A percentile compares a stretch with the other conserved stretches of the same genome.
Evolutionary conservation across 1,284 basidiomycete species (phyloP).

Genomic region (Boletus albobrunnescens): DNA sequence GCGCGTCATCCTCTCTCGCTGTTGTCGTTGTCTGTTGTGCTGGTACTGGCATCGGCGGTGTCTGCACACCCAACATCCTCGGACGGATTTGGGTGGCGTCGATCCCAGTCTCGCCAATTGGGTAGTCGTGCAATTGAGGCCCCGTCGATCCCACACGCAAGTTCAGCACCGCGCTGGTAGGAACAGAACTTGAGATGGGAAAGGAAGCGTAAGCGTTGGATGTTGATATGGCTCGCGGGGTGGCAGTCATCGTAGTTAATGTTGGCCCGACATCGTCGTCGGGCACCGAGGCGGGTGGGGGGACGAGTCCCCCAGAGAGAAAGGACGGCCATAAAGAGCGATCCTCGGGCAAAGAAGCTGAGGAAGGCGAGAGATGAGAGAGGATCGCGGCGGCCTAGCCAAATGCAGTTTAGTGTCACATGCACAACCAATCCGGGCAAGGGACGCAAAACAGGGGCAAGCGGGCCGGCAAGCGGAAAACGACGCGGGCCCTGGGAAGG

Average conservation of each 20-base stretch:
- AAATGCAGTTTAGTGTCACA: slow-evolving; percentile 9
- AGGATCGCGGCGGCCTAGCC: slow-evolving; percentile 88
- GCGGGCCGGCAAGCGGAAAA: background rate
- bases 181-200: slow-evolving; percentile 43
- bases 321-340: slow-evolving; percentile 83
- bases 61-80: slow-evolving; percentile 52
- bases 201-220: slow-evolving; percentile 20
- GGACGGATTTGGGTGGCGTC: slow-evolving; percentile 54
- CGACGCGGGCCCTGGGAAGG: background rate
- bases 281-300: slow-evolving; percentile 42
- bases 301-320: slow-evolving; percentile 65
- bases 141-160: slow-evolving; percentile 41
- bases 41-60: slow-evolving; percentile 13
- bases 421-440: background rate
- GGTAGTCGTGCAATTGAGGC: slow-evolving; percentile 63
- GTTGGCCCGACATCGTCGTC: slow-evolving; percentile 14
- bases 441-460: slow-evolving; percentile 4
- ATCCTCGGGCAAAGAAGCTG: slow-evolving; percentile 85
- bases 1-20: slow-evolving; percentile 22
- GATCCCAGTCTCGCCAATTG: slow-evolving; percentile 36
- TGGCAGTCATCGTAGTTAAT: slow-evolving; percentile 6
- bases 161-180: slow-evolving; percentile 25
- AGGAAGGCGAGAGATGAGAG: slow-evolving; percentile 69
- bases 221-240: slow-evolving; percentile 9
- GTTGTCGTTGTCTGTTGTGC: background rate